Conservation (phyloP, 768 basidiomycete species). For the Cantharellus cinnabarinus region DNA sequence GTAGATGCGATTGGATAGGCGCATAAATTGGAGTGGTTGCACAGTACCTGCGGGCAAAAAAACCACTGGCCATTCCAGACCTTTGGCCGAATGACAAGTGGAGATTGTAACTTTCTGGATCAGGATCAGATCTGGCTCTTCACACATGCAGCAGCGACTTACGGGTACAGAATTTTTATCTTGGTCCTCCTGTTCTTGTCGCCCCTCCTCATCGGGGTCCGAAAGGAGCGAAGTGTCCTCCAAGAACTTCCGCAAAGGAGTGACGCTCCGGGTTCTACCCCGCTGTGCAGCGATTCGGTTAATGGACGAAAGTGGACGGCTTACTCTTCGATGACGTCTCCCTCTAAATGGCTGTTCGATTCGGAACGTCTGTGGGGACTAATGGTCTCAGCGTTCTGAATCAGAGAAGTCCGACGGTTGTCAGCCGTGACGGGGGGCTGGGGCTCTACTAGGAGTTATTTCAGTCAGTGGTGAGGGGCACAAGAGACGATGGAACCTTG, state of each 20-base stretch:
- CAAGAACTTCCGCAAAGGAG: conserved; percentile 44
- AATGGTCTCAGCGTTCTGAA: too few species aligned
- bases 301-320: not conserved
- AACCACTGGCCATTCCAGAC: conserved; percentile 82
- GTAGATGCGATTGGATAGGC: not conserved
- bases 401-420: too few species aligned
- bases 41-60: conserved; percentile 39
- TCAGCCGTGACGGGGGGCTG: too few species aligned
- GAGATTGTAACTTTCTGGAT: conserved; percentile 59
- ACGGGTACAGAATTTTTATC: conserved; percentile 19
- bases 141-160: conserved; percentile 18
- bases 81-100: conserved; percentile 81
- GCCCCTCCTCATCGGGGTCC: conserved; percentile 40
- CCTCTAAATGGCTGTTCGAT: too few species aligned
- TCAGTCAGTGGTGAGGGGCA: too few species aligned
- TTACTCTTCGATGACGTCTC: too few species aligned
- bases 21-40: not conserved
- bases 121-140: not conserved
- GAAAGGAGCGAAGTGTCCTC: conserved; percentile 71
- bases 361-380: too few species aligned
- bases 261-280: not conserved
- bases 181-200: conserved; percentile 29
- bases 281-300: not conserved
- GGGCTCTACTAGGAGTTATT: too few species aligned
- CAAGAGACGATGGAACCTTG: too few species aligned